These are phyloP conservation scores for Pichia rugopelliculosa DNA, from an alignment of 805 yeast species.

Conservation along the genomic window DNA sequence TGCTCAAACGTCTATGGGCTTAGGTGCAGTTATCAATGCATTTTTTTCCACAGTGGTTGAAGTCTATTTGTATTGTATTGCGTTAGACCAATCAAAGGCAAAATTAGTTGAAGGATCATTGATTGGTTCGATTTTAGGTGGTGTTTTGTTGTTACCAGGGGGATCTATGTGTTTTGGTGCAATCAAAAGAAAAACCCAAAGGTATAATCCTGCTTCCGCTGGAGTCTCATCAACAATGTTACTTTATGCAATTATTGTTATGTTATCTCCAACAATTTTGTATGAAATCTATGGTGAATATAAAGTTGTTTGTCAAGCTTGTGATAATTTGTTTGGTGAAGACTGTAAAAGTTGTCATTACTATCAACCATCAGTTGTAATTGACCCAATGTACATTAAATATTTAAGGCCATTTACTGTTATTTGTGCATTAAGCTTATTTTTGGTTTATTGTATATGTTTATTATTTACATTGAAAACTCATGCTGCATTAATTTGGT, in stretches of 20 bases:
- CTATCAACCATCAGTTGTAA: conserved; percentile 64
- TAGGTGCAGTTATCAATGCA: conserved; percentile 97
- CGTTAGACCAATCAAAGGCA: conserved; percentile 78
- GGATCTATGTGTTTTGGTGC: conserved; percentile 98
- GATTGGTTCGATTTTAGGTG: conserved; percentile 90
- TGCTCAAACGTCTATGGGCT: conserved; percentile 98
- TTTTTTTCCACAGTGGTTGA: conserved; percentile 95
- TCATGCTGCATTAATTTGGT: conserved; percentile 96
- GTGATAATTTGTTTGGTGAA: conserved; percentile 24
- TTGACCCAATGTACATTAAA: conserved; percentile 56
- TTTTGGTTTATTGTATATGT: conserved; percentile 81
- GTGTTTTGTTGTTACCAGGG: conserved; percentile 86
- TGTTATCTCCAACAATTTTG: conserved; percentile 87
- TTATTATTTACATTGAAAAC: conserved; percentile 89
- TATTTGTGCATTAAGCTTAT: conserved; percentile 71
- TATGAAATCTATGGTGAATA: conserved; percentile 87
- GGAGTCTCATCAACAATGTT: conserved; percentile 97
- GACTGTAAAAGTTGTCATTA: conserved; percentile 70
- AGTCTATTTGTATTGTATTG: conserved; percentile 86
- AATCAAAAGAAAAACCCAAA: conserved; percentile 79
- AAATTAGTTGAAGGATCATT: conserved; percentile 90
- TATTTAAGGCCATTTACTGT: conserved; percentile 79
- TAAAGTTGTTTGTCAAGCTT: conserved; percentile 62
- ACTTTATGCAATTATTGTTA: conserved; percentile 79
- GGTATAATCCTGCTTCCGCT: conserved; percentile 93